Conservation (phyloP, 169 alveolate genomes). For the Cryptosporidium sp. region DNA sequence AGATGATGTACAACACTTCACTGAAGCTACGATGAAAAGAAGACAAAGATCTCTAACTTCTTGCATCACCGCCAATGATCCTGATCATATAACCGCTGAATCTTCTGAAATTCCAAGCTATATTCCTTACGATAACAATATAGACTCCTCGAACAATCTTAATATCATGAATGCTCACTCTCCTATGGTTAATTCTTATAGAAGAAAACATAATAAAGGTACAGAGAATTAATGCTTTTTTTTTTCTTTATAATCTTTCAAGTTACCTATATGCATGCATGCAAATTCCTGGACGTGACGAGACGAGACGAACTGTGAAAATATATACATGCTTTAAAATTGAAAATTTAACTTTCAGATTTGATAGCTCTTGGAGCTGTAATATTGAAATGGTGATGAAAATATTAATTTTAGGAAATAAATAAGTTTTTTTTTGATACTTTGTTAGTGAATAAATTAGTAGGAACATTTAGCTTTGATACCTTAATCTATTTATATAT, state of each 20-base stretch:
- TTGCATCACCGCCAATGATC: neutral
- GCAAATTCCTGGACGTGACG: neutral
- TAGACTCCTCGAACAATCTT: conserved; percentile 14
- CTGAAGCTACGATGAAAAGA: conserved; percentile 71
- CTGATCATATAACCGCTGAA: neutral
- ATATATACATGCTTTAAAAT: neutral
- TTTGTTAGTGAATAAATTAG: neutral
- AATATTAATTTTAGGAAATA: neutral
- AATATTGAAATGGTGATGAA: too few relatives aligned
- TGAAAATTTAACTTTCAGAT: neutral
- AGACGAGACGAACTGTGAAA: neutral
- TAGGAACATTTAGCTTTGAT: neutral
- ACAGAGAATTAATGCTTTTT: neutral
- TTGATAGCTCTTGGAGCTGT: neutral
- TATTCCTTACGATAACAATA: conserved; percentile 28
- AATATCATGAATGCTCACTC: conserved; percentile 20
- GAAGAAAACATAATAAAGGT: conserved; percentile 26
- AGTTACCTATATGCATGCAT: neutral
- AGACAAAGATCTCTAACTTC: conserved; percentile 53
- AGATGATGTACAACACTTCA: conserved; percentile 73
- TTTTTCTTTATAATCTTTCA: neutral
- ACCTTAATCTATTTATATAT: conserved; percentile 2
- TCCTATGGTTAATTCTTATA: conserved; percentile 10
- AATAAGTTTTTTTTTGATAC: too few relatives aligned
- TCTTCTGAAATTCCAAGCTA: conserved; percentile 26